A percentile compares a stretch with the other conserved stretches of the same genome.
Conservation (phyloP, 2,329 filamentous ascomycete species). For the Trichoderma sp. region DNA sequence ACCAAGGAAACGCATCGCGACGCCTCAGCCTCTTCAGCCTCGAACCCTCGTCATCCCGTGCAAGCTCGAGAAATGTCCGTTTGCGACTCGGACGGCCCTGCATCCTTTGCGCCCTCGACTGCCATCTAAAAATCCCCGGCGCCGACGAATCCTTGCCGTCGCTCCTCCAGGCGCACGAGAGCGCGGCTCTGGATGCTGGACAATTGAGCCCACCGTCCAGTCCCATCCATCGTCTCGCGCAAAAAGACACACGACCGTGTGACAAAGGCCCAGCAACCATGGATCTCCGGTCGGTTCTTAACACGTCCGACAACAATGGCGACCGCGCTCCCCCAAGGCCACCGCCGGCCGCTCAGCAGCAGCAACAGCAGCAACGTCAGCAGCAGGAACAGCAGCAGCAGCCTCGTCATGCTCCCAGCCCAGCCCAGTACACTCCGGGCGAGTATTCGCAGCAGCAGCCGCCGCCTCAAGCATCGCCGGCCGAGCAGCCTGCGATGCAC, state of each 20-base stretch:
- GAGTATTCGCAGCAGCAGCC: conserved; percentile 44
- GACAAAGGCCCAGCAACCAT: conserved; percentile 31
- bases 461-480: conserved; percentile 46
- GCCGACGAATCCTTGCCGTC: conserved; percentile 4
- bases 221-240: conserved; percentile 17
- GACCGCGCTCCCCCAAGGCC: conserved; percentile 38
- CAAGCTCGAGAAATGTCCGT: conserved; percentile 27
- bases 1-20: conserved; percentile 19
- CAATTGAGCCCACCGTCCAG: conserved; percentile 14
- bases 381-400: conserved; percentile 32
- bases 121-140: conserved; percentile 5
- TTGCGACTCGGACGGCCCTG: conserved; percentile 24
- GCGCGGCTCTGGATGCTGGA: conserved; percentile 7
- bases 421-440: conserved; percentile 47
- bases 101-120: conserved; percentile 20
- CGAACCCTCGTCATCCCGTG: conserved; percentile 13
- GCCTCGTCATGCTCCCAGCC: conserved; percentile 45
- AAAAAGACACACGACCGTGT: conserved; percentile 2
- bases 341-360: conserved; percentile 31
- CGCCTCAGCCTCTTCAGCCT: conserved; percentile 18
- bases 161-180: conserved; percentile 16
- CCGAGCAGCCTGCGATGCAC: conserved; percentile 42
- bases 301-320: conserved; percentile 49
- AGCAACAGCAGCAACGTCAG: conserved; percentile 23
- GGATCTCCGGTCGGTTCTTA: conserved; percentile 56